A percentile compares a stretch with the other conserved stretches of the same genome.
Evolutionary conservation across 176 grass and related monocot genomes (phyloP).

Genomic region (Raddia guianensis): DNA sequence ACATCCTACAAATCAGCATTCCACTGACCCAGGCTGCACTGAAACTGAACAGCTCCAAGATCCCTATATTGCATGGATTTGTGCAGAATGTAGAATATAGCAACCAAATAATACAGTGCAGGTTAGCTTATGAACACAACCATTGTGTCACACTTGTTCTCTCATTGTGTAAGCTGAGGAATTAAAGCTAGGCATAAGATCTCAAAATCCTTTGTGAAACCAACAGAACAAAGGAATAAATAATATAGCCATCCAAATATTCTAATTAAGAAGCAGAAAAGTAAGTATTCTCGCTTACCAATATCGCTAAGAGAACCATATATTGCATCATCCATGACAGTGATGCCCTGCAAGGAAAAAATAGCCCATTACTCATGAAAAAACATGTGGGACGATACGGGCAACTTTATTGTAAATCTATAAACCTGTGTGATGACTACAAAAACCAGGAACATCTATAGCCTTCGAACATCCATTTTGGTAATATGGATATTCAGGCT

Average conservation of each 20-base stretch:
- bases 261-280: background rate
- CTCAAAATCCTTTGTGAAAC: background rate
- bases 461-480: too few species aligned
- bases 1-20: slow-evolving; percentile 9
- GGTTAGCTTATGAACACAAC: background rate
- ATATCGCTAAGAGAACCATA: slow-evolving; percentile 77
- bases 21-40: background rate
- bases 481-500: too few species aligned
- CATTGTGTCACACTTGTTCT: too few species aligned
- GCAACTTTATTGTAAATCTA: background rate
- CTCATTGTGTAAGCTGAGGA: background rate
- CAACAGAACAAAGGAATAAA: slow-evolving; percentile 20
- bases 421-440: background rate
- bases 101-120: background rate
- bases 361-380: slow-evolving; percentile 16
- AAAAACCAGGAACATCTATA: slow-evolving; percentile 12
- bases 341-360: slow-evolving; percentile 54
- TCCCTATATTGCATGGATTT: slow-evolving; percentile 1
- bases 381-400: background rate
- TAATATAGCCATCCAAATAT: background rate
- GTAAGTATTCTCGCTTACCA: slow-evolving; percentile 47
- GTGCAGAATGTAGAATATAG: background rate
- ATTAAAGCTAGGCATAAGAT: slow-evolving; percentile 13
- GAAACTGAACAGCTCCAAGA: background rate
- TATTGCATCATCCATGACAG: slow-evolving; percentile 79